phyloP scores from a whole-genome alignment of 257 asterid genomes.

The Solanum arcanum region DNA sequence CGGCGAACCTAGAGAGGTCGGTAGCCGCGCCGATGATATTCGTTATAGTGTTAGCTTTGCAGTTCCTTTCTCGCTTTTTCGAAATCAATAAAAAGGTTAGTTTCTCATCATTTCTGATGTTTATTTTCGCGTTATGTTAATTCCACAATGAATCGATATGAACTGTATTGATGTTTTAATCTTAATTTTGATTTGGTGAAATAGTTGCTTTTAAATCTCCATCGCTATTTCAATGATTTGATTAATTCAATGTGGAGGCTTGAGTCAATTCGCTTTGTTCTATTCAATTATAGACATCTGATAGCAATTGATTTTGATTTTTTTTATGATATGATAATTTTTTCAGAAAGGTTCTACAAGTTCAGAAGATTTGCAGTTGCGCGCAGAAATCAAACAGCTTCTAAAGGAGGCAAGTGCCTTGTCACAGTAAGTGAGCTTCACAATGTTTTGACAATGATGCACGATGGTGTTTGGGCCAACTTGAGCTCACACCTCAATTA shows the following conservation, averaged over 20 bases:
- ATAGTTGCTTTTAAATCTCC: background rate
- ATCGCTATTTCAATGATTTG: background rate
- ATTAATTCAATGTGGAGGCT: background rate
- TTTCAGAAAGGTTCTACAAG: slow-evolving; percentile 38
- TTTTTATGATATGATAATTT: background rate
- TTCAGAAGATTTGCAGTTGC: slow-evolving; percentile 33
- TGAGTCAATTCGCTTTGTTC: background rate
- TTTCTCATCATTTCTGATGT: background rate
- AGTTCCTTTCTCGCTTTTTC: slow-evolving; percentile 46
- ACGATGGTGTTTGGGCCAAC: background rate
- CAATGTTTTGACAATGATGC: background rate
- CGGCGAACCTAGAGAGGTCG: slow-evolving; percentile 39
- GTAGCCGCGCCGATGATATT: slow-evolving; percentile 65
- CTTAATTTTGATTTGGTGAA: background rate
- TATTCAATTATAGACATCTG: background rate
- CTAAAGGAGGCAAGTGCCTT: slow-evolving; percentile 64
- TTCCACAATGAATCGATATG: background rate
- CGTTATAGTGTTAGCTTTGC: slow-evolving; percentile 48
- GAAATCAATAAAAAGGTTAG: slow-evolving; percentile 48
- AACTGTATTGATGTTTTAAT: background rate
- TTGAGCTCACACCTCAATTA: background rate
- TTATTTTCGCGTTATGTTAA: background rate
- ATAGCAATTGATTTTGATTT: background rate
- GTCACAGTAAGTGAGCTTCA: slow-evolving; percentile 48
- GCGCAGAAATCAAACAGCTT: slow-evolving; percentile 62